Percentiles rank a stretch among this genome's conserved stretches.
Conservation (phyloP, 495 filamentous ascomycete species). For the Lepraria neglecta region DNA sequence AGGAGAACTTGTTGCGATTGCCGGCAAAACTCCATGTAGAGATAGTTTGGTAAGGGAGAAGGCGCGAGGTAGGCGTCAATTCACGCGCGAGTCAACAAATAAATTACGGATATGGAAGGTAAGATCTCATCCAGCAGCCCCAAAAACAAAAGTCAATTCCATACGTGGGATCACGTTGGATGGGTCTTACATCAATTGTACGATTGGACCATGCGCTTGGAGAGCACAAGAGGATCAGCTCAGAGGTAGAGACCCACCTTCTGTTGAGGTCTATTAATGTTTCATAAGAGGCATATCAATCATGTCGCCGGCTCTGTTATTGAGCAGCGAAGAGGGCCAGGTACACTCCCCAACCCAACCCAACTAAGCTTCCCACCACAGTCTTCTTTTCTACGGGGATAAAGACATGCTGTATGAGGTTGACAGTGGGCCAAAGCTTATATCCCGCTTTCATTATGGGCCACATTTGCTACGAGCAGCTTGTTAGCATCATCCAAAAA, state of each 20-base stretch:
- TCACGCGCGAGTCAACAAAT: neutral
- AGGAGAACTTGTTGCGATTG: neutral
- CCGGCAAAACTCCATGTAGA: neutral
- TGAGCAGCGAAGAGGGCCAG: constrained; percentile 60
- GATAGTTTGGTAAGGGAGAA: neutral
- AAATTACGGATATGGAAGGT: neutral
- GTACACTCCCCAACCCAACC: constrained; percentile 82
- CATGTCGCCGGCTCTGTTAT: constrained; percentile 6
- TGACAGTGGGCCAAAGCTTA: constrained; percentile 81
- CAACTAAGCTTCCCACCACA: constrained; percentile 71
- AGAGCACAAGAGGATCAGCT: neutral
- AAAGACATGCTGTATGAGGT: constrained; percentile 68
- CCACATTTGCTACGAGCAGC: constrained; percentile 51
- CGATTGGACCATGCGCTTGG: neutral
- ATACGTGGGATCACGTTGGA: neutral
- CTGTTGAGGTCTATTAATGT: neutral
- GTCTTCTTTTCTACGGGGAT: constrained; percentile 70
- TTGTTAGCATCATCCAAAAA: neutral
- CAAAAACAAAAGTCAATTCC: neutral
- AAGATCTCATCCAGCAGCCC: neutral
- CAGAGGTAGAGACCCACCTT: constrained; percentile 8
- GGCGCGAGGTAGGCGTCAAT: neutral
- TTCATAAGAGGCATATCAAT: neutral
- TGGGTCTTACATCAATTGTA: too few species aligned
- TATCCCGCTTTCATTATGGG: constrained; percentile 66